Evolutionary conservation across 225 moss, liverwort and hornwort genomes (phyloP).

Genomic region (Lunularia cruciata): DNA sequence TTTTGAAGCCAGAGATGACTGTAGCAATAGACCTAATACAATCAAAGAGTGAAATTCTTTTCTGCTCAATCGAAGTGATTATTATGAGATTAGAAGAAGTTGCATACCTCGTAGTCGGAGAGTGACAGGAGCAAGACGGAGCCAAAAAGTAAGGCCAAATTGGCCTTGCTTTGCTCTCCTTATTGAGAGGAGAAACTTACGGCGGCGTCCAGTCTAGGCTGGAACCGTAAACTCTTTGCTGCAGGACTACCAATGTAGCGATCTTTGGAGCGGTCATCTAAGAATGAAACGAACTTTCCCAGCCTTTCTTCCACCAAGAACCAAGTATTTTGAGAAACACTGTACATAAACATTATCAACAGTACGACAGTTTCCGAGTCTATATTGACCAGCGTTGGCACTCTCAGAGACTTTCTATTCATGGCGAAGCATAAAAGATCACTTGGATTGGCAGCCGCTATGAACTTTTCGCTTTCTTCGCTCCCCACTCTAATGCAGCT

Average conservation of each 20-base stretch:
- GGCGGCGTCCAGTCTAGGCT: slow-evolving; percentile 12
- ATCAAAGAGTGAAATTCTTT: too few species aligned
- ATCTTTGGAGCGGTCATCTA: slow-evolving; percentile 25
- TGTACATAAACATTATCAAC: slow-evolving; percentile 22
- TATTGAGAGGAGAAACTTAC: too few species aligned
- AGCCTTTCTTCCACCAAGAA: slow-evolving; percentile 19
- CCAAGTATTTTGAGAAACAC: slow-evolving; percentile 19
- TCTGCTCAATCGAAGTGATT: too few species aligned
- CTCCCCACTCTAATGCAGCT: slow-evolving; percentile 3
- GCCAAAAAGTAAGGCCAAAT: too few species aligned
- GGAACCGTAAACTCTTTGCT: slow-evolving; percentile 20
- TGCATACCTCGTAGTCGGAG: too few species aligned
- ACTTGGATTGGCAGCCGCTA: slow-evolving; percentile 6
- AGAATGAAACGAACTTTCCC: slow-evolving; percentile 20
- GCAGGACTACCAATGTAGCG: slow-evolving; percentile 21
- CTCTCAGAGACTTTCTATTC: slow-evolving; percentile 18
- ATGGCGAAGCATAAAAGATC: slow-evolving; percentile 23
- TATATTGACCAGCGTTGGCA: slow-evolving; percentile 4
- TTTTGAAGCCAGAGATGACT: too few species aligned
- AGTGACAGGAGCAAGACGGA: too few species aligned
- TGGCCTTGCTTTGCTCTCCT: too few species aligned
- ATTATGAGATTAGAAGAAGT: too few species aligned
- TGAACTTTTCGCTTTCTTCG: background rate
- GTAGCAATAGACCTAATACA: too few species aligned
- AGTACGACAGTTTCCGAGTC: slow-evolving; percentile 8